Conservation (phyloP, 371 early-diverging fungal genomes). For the Mortierella sp. region DNA sequence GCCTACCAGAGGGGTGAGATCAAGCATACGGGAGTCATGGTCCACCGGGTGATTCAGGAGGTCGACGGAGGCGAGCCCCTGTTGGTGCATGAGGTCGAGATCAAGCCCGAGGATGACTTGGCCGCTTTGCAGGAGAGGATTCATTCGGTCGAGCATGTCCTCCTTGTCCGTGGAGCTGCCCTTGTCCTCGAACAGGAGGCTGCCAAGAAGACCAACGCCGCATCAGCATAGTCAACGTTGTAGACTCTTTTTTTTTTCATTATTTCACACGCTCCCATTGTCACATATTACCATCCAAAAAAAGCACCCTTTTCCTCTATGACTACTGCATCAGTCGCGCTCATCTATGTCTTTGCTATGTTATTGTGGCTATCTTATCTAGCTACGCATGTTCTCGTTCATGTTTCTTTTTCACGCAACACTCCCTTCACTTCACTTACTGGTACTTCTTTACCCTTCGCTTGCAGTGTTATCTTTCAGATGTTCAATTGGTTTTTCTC, state of each 20-base stretch:
- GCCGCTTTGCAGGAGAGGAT: constrained; percentile 88
- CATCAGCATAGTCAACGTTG: not conserved
- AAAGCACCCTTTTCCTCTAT: not conserved
- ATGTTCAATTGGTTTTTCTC: not conserved
- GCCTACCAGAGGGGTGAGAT: constrained; percentile 85
- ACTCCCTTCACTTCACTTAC: too few species aligned
- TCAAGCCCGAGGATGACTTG: constrained; percentile 81
- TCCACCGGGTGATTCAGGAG: constrained; percentile 94
- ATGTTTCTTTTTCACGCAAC: not conserved
- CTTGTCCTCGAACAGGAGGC: constrained; percentile 36
- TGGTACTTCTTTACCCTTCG: too few species aligned
- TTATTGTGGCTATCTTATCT: too few species aligned
- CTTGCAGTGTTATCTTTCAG: too few species aligned
- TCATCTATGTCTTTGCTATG: not conserved
- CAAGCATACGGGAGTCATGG: constrained; percentile 93
- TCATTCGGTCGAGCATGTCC: constrained; percentile 87
- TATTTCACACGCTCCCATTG: not conserved
- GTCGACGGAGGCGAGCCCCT: constrained; percentile 95
- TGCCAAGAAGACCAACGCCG: constrained; percentile 7
- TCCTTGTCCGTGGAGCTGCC: constrained; percentile 79
- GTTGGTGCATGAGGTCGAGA: constrained; percentile 81
- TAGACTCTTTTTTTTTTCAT: not conserved
- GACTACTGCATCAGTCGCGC: too few species aligned
- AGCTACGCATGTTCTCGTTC: not conserved
- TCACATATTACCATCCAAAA: not conserved